Percentiles rank a stretch among this genome's conserved stretches.
phyloP scores from a whole-genome alignment of 164 flowering plant genomes.

The Magnolia changhungtana region DNA sequence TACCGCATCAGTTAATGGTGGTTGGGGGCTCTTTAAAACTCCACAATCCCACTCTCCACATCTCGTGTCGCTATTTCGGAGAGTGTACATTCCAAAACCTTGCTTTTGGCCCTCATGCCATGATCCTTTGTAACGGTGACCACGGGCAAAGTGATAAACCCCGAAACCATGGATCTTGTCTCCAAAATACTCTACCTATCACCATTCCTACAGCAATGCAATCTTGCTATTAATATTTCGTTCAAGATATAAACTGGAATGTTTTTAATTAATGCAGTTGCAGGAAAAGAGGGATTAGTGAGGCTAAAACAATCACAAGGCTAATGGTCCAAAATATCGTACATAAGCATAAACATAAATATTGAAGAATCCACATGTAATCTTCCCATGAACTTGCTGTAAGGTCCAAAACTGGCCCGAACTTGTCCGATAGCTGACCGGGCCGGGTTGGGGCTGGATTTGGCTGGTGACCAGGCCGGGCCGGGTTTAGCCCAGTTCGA shows the following conservation, averaged over 20 bases:
- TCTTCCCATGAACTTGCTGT: too few species aligned
- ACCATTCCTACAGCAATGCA: conserved; percentile 60
- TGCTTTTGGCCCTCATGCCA: conserved; percentile 98
- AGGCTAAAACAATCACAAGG: not conserved
- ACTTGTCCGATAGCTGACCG: too few species aligned
- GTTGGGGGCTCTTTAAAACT: conserved; percentile 45
- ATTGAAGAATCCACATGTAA: too few species aligned
- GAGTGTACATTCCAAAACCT: conserved; percentile 87
- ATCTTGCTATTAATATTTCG: conserved; percentile 4
- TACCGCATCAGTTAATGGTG: conserved; percentile 52
- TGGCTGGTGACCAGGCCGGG: too few species aligned
- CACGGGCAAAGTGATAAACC: conserved; percentile 87
- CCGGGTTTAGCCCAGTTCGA: too few species aligned
- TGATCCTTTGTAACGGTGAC: conserved; percentile 91
- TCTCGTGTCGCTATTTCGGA: conserved; percentile 65
- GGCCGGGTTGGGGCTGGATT: too few species aligned
- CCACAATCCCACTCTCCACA: conserved; percentile 92
- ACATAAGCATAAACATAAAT: not conserved
- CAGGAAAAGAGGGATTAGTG: not conserved
- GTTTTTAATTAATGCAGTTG: not conserved
- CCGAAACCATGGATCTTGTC: conserved; percentile 98
- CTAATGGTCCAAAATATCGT: not conserved
- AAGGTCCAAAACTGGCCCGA: too few species aligned
- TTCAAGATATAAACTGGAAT: not conserved
- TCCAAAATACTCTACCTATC: conserved; percentile 90